Evolutionary conservation across 2,329 filamentous ascomycete genomes (phyloP).

Genomic region (Ophiostoma ips): DNA sequence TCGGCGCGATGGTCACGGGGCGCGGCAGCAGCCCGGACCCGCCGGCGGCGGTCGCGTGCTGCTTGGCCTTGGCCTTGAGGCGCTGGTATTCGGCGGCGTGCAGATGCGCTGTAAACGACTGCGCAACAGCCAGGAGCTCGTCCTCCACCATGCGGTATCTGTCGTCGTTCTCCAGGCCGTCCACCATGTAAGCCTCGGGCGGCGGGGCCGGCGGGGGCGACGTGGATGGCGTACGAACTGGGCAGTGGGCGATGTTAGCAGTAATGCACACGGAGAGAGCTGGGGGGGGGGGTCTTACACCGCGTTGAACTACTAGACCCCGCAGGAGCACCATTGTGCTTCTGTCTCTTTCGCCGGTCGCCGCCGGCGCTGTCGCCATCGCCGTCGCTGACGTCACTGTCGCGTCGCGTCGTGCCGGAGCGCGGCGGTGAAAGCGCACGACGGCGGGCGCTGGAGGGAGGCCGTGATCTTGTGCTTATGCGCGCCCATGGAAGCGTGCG

Average conservation of each 20-base stretch:
- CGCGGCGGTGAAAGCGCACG: not conserved
- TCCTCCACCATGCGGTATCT: slow-evolving; percentile 74
- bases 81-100: slow-evolving; percentile 65
- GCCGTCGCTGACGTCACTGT: not conserved
- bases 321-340: not conserved
- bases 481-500: slow-evolving; percentile 15
- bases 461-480: not conserved
- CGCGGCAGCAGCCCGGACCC: slow-evolving; percentile 29
- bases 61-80: slow-evolving; percentile 42
- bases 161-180: slow-evolving; percentile 54
- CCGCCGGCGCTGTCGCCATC: not conserved
- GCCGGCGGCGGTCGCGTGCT: not conserved
- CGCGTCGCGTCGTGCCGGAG: not conserved
- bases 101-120: slow-evolving; percentile 58
- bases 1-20: slow-evolving; percentile 32
- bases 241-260: too few relatives aligned
- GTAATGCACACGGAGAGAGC: too few relatives aligned
- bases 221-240: slow-evolving; percentile 19
- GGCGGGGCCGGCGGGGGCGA: slow-evolving; percentile 20
- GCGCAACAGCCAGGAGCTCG: slow-evolving; percentile 55
- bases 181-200: slow-evolving; percentile 39
- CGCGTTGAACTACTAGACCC: not conserved
- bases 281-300: not conserved
- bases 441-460: not conserved
- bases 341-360: not conserved